Evolutionary conservation across 768 basidiomycete species (phyloP), one percentile per base, ranked within the genome.

Genomic region (Saitozyma podzolica): DNA sequence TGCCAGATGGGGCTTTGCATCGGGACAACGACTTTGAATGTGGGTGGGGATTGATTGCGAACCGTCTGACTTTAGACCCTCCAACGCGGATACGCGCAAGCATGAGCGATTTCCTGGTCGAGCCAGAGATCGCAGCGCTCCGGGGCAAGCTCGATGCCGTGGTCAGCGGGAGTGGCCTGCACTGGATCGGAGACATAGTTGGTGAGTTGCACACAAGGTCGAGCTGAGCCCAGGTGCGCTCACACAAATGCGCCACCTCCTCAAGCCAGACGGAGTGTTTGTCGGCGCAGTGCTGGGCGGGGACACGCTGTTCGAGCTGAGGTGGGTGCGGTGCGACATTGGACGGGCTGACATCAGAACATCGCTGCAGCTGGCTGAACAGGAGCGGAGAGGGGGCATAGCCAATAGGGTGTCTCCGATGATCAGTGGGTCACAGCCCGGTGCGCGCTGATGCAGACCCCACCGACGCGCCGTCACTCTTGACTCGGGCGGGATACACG

Each of bases 181-280:
- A 99, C 66, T 99, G 96, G 96, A 86, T 96, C 11, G 98, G 98
- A 70, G 96, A 99, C 80, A 84, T 99, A 7, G 95, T 93, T 64
- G 92, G 94, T 91, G 40, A 37, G 83, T 70, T 17, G 55, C 9
- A 42, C 19, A 40, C 19, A 10, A 16, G 9, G 43, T 40, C 16
- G 40, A 61, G 16, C 51, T 51, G 16, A 59, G 41, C 49, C 9
- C 55, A 94, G 93, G 92, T 8, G 83, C 87, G 0, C 83, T 99
- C 10, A 84, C 91, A 9, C 96, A 98, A 75, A 91, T 96, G 60
- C 86, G 85, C 67, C 87, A 91, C 80, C 86, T 87, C 1, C 80
- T 99, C 11, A 83, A 86, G 68, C 91, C 94, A 0, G 95, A 98
- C 76, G 96, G 95, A 2, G 85, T 97, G 40, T 98, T 99, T 75